phyloP scores from a whole-genome alignment of 2,329 filamentous ascomycete genomes.

The Botrytis paeoniae region DNA sequence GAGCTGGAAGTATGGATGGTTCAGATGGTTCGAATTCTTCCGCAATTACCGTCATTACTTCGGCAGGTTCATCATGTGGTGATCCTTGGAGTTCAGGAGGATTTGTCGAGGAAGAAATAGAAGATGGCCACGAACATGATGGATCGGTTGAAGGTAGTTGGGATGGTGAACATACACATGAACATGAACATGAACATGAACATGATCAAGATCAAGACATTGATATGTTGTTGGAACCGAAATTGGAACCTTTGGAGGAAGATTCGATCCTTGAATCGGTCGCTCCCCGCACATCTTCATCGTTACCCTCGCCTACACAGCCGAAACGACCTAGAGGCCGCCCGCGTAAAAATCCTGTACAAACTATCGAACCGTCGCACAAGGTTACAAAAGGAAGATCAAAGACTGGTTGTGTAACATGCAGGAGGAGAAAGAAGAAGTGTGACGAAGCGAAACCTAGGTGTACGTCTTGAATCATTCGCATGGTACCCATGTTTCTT shows the following conservation, averaged over 20 bases:
- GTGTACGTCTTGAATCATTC: conserved; percentile 48
- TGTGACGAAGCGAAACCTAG: conserved; percentile 66
- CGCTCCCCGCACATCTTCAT: conserved; percentile 31
- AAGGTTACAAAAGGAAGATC: conserved; percentile 76
- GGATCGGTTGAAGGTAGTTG: not conserved
- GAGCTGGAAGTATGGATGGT: conserved; percentile 32
- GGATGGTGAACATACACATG: conserved; percentile 5
- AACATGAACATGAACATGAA: not conserved
- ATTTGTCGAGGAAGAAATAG: conserved; percentile 30
- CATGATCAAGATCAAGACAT: conserved; percentile 41
- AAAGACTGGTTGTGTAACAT: conserved; percentile 67
- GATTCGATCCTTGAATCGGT: conserved; percentile 56
- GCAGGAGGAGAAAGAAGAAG: conserved; percentile 68
- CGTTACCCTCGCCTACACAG: conserved; percentile 20
- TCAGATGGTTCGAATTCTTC: conserved; percentile 33
- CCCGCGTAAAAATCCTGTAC: conserved; percentile 71
- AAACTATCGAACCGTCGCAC: conserved; percentile 53
- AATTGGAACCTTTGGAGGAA: conserved; percentile 51
- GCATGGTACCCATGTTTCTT: conserved; percentile 19
- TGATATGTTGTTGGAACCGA: conserved; percentile 47
- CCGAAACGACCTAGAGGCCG: conserved; percentile 71
- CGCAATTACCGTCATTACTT: conserved; percentile 33
- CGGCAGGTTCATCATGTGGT: conserved; percentile 30
- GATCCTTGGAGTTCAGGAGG: conserved; percentile 33
- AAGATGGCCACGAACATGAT: conserved; percentile 19